Conservation (phyloP, 192 early-diverging fungal species). For the Allomyces macrogynus region DNA sequence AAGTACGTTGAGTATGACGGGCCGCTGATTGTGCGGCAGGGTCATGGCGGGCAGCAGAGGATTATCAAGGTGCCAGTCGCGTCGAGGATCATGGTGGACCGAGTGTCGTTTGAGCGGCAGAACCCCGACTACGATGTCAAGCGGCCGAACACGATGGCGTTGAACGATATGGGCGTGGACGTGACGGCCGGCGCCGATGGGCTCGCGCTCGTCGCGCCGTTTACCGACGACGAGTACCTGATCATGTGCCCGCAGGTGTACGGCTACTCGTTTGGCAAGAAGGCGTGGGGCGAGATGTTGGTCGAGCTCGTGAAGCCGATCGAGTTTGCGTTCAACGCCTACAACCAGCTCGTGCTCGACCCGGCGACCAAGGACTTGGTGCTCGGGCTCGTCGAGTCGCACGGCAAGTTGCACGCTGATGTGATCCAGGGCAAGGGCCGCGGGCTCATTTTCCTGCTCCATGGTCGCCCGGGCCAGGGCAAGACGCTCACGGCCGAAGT, state of each 20-base stretch:
- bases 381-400: conserved; percentile 3
- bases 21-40: not conserved
- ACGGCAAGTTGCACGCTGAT: not conserved
- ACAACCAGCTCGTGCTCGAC: conserved; percentile 3
- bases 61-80: not conserved
- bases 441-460: conserved; percentile 7
- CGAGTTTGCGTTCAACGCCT: conserved; percentile 6
- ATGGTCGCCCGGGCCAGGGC: conserved; percentile 6
- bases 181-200: not conserved
- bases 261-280: conserved; percentile 1
- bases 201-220: not conserved
- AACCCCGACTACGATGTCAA: conserved; percentile 4
- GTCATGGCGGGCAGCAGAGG: not conserved
- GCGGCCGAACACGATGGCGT: not conserved
- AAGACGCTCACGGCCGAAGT: conserved; percentile 9
- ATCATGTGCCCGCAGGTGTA: conserved; percentile 3
- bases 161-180: not conserved
- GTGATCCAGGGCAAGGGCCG: conserved; percentile 7
- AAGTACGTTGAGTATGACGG: conserved; percentile 2
- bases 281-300: conserved; percentile 5
- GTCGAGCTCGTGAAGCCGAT: conserved; percentile 3
- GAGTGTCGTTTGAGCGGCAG: not conserved
- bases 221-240: not conserved
- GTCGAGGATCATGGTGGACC: not conserved
- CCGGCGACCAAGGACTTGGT: conserved; percentile 4